Base-by-base conservation (phyloP, 116 monocot species). In the Papilionanthe hybrid region DNA sequence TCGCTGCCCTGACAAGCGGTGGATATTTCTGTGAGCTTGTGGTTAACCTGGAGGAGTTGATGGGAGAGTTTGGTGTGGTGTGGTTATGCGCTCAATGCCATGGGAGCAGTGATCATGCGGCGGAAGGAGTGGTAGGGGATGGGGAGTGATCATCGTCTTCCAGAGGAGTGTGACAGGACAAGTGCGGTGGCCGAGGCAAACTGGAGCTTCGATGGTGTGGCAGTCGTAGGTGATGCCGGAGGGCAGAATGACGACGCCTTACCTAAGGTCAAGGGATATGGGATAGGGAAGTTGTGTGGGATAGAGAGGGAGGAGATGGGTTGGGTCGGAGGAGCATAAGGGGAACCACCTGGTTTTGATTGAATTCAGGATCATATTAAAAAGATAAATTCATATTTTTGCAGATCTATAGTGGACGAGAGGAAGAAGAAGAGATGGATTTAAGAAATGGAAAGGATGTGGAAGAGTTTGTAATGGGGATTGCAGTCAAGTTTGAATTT, bases 211-310 rank as follows among this genome's bases (percentile, higher is more conserved):
- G 82, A 94, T 92, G 84, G 88, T 84, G 20, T 55, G 78, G 4
- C 94, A 85, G 81, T 92, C 92, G 81, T 92, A 94, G 58, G 92
- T 94, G 90, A 92, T 92, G 12, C 94, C 92, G 4, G 90, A 82
- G 10, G 86, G 67, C 12, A 80, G 19, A 4, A 79, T 88, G 30
- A 94, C 94, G 9, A 88, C 92, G 79, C 92, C 94, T 58, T 47
- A 81, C 92, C 92, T 94, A n/a, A 94, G 81, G 5, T 94, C 92
- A 4, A 90, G 82, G 12, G 90, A 92, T 19, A 94, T 90, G 25
- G 94, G 92, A 79, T 90, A 92, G 12, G 80, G 82, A 90, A 94
- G 71, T 90, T 82, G 42, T 56, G 10, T 37, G 92, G 92, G 18
- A 94, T 75, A 63, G 29, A 13, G 72, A 42, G 78, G 1, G 17